Base-by-base conservation (phyloP, 768 basidiomycete species). In the Trametes meyenii region DNA sequence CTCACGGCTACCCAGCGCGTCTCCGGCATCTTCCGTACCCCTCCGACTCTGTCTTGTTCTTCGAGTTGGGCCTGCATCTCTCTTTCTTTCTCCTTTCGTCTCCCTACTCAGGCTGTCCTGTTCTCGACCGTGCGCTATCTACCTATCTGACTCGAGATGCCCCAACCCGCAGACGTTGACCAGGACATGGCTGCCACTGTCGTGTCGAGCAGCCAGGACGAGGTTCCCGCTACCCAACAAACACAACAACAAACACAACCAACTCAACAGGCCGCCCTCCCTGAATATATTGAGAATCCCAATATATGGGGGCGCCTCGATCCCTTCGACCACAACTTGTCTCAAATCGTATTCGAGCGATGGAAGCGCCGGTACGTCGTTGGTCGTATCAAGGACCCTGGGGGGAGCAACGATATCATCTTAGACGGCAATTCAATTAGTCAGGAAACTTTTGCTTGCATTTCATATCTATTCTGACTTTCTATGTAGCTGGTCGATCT, bases 371-470 rank as follows among this genome's bases (percentile, higher is more conserved):
- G 67, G n/a, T 83, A 84, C 65, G 77, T 70, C 21, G 72, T 92
- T 63, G 90, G 90, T 26, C 80, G 90, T 51, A 79, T 79, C 61
- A 67, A 26, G 14, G 65, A 68, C 23, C 44, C 29, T 33, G 29
- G 40, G 26, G 24, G 50, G 24, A 61, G 50, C 51, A 75, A 74
- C 61, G 85, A 88, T 59, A 75, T 89, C 48, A 72, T 85, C n/a
- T 74, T 93, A 26, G 81, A 85, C 5, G 87, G 88, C 12, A 82
- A 79, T 76, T 90, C 84, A 80, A 83, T 92, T 70, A 92, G 91
- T 92, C 67, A 73, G 83, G 77, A 63, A 52, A 53, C 56, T 58
- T 67, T 42, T 24, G 40, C 7, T 52, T 46, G 36, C 54, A 53
- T 43, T 40, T 60, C 36, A 35, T 44, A 48, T 50, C 55, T 43